phyloP scores from a whole-genome alignment of 805 yeast species.

The Cyberlindnera bimundalis region DNA sequence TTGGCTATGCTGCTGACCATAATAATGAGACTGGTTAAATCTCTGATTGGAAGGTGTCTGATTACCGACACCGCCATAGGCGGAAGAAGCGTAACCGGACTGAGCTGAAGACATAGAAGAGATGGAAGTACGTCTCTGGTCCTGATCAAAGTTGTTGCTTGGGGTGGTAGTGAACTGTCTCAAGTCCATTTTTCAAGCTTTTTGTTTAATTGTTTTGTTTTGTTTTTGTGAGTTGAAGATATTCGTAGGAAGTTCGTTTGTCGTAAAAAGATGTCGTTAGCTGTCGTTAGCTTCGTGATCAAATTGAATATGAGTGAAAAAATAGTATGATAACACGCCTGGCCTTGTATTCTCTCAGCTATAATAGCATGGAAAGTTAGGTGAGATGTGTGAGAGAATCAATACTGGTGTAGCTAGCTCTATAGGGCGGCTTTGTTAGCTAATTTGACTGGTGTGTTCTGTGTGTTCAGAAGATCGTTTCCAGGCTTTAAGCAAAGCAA shows the following conservation, averaged over 20 bases:
- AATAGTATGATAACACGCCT: slow-evolving; percentile 5
- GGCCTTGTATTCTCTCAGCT: slow-evolving; percentile 5
- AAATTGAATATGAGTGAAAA: not conserved
- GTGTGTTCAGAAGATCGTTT: too few relatives aligned
- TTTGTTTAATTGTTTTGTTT: not conserved
- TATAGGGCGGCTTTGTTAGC: too few relatives aligned
- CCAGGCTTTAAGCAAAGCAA: too few relatives aligned
- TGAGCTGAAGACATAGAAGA: slow-evolving; percentile 28
- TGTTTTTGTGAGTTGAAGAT: not conserved
- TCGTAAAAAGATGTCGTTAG: slow-evolving; percentile 6
- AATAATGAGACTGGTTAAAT: slow-evolving; percentile 26
- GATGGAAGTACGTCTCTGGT: slow-evolving; percentile 26
- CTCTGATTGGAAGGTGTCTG: slow-evolving; percentile 21
- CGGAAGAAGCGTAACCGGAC: slow-evolving; percentile 26
- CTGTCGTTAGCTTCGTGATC: slow-evolving; percentile 11
- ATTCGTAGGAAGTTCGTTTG: not conserved
- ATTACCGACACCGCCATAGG: slow-evolving; percentile 18
- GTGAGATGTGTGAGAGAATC: too few relatives aligned
- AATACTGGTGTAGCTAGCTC: too few relatives aligned
- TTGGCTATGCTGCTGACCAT: slow-evolving; percentile 20
- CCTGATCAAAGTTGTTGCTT: slow-evolving; percentile 25
- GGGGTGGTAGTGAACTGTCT: slow-evolving; percentile 37
- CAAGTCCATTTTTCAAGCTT: slow-evolving; percentile 31
- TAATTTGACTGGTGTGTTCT: too few relatives aligned
- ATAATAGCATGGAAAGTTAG: slow-evolving; percentile 12